Conservation (phyloP, 1,139 yeast species). For the Debaryomycetaceae sp. region DNA sequence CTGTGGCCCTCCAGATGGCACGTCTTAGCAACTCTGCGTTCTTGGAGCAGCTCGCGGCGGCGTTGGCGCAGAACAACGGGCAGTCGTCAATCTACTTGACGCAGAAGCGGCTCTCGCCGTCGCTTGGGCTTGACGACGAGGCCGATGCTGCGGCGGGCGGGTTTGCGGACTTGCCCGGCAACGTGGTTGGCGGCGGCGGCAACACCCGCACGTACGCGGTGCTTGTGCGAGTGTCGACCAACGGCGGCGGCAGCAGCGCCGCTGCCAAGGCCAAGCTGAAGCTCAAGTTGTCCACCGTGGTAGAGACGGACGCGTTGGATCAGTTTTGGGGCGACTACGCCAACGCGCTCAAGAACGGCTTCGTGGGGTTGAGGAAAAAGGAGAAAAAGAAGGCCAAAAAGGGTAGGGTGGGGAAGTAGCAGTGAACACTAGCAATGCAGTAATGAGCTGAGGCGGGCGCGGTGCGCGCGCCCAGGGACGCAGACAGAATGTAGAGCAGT, state of each 20-base stretch:
- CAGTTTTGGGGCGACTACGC: conserved; percentile 69
- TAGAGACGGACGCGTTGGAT: conserved; percentile 52
- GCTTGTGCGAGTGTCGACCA: conserved; percentile 51
- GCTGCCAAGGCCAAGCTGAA: conserved; percentile 26
- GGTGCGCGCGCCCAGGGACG: too few relatives aligned
- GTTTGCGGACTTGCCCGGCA: conserved; percentile 32
- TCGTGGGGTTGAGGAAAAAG: conserved; percentile 50
- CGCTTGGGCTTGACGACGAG: conserved; percentile 19
- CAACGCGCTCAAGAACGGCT: conserved; percentile 54
- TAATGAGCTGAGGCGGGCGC: too few relatives aligned
- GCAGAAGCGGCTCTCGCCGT: conserved; percentile 35
- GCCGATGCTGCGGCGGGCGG: conserved; percentile 6
- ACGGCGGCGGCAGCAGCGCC: conserved; percentile 36
- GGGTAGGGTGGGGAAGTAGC: conserved; percentile 25
- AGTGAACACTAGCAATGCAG: conserved; percentile 1
- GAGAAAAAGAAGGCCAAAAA: conserved; percentile 50
- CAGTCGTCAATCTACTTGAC: conserved; percentile 40
- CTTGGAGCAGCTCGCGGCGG: conserved; percentile 25
- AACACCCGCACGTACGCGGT: conserved; percentile 38
- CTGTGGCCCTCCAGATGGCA: conserved; percentile 21
- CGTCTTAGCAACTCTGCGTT: conserved; percentile 38
- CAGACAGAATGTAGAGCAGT: too few relatives aligned
- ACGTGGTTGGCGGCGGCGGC: conserved; percentile 18
- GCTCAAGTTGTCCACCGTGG: conserved; percentile 60
- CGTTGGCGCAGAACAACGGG: conserved; percentile 31